Percentiles rank a stretch among this genome's conserved stretches.
phyloP scores from a whole-genome alignment of 257 asterid species.

The Capsicum rhomboideum region DNA sequence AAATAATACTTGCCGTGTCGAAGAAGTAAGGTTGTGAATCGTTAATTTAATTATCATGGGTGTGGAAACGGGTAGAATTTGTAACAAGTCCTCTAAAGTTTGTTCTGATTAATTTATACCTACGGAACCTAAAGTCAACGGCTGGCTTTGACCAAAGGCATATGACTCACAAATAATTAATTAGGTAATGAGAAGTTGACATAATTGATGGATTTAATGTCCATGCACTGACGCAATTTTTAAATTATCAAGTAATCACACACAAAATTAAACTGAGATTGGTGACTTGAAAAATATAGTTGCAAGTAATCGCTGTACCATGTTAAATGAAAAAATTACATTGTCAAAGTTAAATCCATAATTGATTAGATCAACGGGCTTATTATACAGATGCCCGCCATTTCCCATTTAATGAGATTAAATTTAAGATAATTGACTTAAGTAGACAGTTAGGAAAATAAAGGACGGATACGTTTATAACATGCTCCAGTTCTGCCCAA shows the following conservation, averaged over 20 bases:
- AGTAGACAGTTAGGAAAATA: not conserved
- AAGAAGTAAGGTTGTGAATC: not conserved
- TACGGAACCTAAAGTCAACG: not conserved
- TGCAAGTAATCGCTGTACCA: not conserved
- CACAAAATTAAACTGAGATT: not conserved
- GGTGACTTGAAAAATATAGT: not conserved
- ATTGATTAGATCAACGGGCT: not conserved
- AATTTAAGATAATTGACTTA: not conserved
- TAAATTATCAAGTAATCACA: not conserved
- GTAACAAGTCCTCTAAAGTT: not conserved
- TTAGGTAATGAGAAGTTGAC: not conserved
- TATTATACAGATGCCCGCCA: too few relatives aligned
- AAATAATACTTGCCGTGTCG: not conserved
- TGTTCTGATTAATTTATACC: not conserved
- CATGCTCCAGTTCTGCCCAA: slow-evolving; percentile 3
- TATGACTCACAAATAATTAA: not conserved
- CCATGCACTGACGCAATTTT: not conserved
- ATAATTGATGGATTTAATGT: not conserved
- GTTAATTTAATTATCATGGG: not conserved
- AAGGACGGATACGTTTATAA: not conserved
- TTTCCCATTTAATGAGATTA: too few relatives aligned
- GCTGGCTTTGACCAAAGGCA: not conserved
- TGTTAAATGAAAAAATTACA: not conserved
- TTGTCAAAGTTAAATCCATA: not conserved
- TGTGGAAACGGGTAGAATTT: not conserved